Conservation (phyloP, 83 land plant genomes). For the Isoetes engelmannii region DNA sequence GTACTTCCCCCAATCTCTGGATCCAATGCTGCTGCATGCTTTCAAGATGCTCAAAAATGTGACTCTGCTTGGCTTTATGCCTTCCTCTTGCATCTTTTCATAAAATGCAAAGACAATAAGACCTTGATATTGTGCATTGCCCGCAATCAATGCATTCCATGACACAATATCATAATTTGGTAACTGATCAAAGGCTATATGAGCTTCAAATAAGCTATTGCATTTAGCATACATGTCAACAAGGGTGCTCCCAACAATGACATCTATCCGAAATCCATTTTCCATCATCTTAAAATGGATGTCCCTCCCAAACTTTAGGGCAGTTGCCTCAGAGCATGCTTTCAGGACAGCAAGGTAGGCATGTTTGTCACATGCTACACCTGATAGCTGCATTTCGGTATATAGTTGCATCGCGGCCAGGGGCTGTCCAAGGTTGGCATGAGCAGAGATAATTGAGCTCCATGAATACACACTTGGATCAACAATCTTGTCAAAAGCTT, state of each 20-base stretch:
- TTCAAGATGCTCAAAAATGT: no score
- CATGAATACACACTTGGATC: slow-evolving; percentile 4
- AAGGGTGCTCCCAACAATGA: background rate
- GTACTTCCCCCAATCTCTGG: no score
- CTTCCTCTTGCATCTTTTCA: no score
- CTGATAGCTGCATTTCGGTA: background rate
- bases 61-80: no score
- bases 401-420: background rate
- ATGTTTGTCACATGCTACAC: background rate
- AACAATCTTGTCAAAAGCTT: background rate
- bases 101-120: no score
- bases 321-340: background rate
- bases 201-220: no score
- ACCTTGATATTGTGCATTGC: no score
- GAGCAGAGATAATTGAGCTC: background rate
- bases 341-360: background rate
- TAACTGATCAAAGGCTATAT: no score
- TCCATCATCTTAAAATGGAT: background rate
- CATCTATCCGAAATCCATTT: slow-evolving; percentile 3
- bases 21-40: no score
- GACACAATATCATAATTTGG: no score
- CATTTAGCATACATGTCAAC: slow-evolving; percentile 6
- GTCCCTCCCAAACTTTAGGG: background rate
- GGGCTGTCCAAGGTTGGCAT: background rate
- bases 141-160: no score